phyloP scores from a whole-genome alignment of 495 filamentous ascomycete genomes.

The Bacidia gigantensis region DNA sequence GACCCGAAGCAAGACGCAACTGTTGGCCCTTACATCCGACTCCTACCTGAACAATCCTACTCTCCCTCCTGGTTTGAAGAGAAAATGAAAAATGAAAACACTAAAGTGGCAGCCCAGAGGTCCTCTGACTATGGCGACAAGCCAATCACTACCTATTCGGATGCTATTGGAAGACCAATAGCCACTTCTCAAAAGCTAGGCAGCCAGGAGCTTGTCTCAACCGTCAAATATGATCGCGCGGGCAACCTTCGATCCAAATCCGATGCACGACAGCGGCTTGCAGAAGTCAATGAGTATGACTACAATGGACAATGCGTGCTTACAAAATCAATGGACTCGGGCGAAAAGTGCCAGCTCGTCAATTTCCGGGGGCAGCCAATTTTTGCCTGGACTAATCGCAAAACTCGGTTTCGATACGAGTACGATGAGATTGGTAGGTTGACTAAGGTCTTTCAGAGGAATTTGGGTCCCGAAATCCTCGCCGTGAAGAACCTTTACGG shows the following conservation, averaged over 20 bases:
- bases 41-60: neutral
- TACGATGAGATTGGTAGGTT: neutral
- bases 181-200: neutral
- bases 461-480: neutral
- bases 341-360: neutral
- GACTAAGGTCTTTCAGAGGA: neutral
- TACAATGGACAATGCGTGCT: neutral
- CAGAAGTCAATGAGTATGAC: neutral
- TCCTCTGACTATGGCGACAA: neutral
- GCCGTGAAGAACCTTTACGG: neutral
- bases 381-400: neutral
- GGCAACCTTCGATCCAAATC: neutral
- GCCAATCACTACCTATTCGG: neutral
- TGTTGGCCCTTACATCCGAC: neutral
- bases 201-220: neutral
- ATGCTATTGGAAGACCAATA: neutral
- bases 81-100: neutral
- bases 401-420: neutral
- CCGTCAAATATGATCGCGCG: neutral
- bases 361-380: neutral
- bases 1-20: neutral
- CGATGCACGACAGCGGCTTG: neutral
- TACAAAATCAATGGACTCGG: neutral
- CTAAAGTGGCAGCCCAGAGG: neutral
- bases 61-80: neutral